Evolutionary conservation across 371 early-diverging fungal genomes (phyloP).

Genomic region (Mortierella sp.): DNA sequence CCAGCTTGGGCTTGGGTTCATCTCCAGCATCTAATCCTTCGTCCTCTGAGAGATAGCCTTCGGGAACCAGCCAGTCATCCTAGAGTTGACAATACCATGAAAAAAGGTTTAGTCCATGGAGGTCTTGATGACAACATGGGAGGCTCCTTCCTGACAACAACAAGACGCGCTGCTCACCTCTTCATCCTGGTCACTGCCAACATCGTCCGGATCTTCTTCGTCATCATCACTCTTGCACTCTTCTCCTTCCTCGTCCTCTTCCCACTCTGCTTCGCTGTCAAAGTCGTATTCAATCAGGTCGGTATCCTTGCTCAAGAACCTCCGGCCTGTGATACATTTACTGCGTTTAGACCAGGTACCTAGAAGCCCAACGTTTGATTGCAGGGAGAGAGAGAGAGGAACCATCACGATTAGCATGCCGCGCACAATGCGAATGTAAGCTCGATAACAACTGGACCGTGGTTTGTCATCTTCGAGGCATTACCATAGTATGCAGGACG

Average conservation of each 20-base stretch:
- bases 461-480: too few species aligned
- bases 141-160: too few species aligned
- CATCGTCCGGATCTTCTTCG: constrained; percentile 63
- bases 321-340: constrained; percentile 62
- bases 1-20: constrained; percentile 26
- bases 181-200: constrained; percentile 65
- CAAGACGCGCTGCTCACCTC: constrained; percentile 56
- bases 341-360: constrained; percentile 83
- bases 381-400: too few species aligned
- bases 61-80: constrained; percentile 78
- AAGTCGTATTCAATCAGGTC: constrained; percentile 80
- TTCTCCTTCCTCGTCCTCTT: constrained; percentile 90
- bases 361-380: too few species aligned
- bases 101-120: too few species aligned
- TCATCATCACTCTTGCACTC: constrained; percentile 86
- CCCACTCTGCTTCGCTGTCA: constrained; percentile 94
- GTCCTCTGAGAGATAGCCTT: constrained; percentile 85
- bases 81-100: background rate
- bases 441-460: too few species aligned
- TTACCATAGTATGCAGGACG: constrained; percentile 85
- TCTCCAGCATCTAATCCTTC: constrained; percentile 73
- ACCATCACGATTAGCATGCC: too few species aligned
- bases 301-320: constrained; percentile 73
- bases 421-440: too few species aligned
- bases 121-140: too few species aligned